A percentile compares a stretch with the other conserved stretches of the same genome.
These are phyloP conservation scores for Penicillium bovifimosum DNA, from an alignment of 495 filamentous ascomycete species.

Conservation along the genomic window DNA sequence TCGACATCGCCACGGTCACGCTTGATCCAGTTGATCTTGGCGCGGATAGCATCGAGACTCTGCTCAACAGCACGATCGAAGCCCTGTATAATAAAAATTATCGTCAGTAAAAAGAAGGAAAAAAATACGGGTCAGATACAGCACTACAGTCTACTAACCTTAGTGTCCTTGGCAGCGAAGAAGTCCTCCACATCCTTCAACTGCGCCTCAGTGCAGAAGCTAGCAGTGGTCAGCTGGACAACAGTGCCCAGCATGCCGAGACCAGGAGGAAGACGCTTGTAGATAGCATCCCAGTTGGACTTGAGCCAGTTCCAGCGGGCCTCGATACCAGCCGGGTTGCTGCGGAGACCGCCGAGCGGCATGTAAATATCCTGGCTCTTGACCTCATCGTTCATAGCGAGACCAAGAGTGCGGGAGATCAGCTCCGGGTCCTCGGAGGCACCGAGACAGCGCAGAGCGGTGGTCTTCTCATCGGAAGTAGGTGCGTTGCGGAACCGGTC, in stretches of 20 bases:
- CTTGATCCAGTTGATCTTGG: slow-evolving; percentile 58
- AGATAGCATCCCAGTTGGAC: slow-evolving; percentile 76
- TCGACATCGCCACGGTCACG: slow-evolving; percentile 57
- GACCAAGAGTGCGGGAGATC: slow-evolving; percentile 70
- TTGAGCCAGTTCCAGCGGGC: slow-evolving; percentile 80
- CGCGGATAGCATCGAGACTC: slow-evolving; percentile 54
- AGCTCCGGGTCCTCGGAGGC: slow-evolving; percentile 70
- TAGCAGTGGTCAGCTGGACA: slow-evolving; percentile 75
- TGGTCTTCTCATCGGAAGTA: slow-evolving; percentile 91
- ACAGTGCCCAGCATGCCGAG: slow-evolving; percentile 80
- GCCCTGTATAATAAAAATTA: slow-evolving; percentile 29
- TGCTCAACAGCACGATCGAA: slow-evolving; percentile 57
- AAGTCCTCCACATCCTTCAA: slow-evolving; percentile 70
- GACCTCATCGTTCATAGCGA: slow-evolving; percentile 76
- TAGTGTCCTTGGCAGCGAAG: slow-evolving; percentile 75
- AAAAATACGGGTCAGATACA: neutral
- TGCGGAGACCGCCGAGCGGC: slow-evolving; percentile 70
- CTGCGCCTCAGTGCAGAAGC: slow-evolving; percentile 74
- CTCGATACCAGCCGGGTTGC: slow-evolving; percentile 70
- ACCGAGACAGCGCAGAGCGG: slow-evolving; percentile 83
- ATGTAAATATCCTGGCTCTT: slow-evolving; percentile 97
- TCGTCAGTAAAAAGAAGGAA: slow-evolving; percentile 11
- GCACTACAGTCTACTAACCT: slow-evolving; percentile 45
- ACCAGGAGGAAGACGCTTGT: slow-evolving; percentile 70
- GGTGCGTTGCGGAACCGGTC: slow-evolving; percentile 79